Percentiles rank a stretch among this genome's conserved stretches.
Evolutionary conservation across 768 basidiomycete genomes (phyloP).

Genomic region (Russula abietina): DNA sequence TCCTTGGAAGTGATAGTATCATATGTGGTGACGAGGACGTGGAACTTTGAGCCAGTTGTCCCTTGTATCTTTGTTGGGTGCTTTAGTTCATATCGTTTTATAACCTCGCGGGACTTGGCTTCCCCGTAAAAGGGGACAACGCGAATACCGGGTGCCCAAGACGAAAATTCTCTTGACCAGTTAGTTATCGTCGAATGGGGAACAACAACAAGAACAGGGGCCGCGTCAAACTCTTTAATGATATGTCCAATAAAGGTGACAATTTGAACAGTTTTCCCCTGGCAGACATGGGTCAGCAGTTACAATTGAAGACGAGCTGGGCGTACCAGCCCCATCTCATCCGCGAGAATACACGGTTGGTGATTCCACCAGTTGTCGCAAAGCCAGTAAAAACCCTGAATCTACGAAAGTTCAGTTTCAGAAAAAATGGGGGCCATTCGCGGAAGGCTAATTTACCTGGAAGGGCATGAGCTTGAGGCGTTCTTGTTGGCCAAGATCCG

Average conservation of each 20-base stretch:
- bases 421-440: constrained; percentile 4
- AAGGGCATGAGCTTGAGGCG: constrained; percentile 77
- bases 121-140: constrained; percentile 88
- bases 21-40: constrained; percentile 91
- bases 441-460: constrained; percentile 47
- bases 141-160: constrained; percentile 68
- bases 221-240: constrained; percentile 48
- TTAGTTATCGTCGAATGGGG: constrained; percentile 95
- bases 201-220: constrained; percentile 84
- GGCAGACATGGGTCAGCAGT: neutral
- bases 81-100: constrained; percentile 75
- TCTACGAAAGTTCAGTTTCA: constrained; percentile 34
- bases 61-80: constrained; percentile 41
- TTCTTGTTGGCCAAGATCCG: constrained; percentile 60
- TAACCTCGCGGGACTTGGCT: constrained; percentile 67
- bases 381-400: constrained; percentile 80
- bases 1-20: constrained; percentile 73
- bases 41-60: constrained; percentile 59
- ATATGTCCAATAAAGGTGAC: constrained; percentile 74
- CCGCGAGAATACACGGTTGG: constrained; percentile 85
- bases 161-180: constrained; percentile 92
- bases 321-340: constrained; percentile 91
- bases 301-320: neutral
- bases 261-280: constrained; percentile 93
- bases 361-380: constrained; percentile 83